phyloP scores from a whole-genome alignment of 2,329 filamentous ascomycete species.

The Ramularia endophylla region DNA sequence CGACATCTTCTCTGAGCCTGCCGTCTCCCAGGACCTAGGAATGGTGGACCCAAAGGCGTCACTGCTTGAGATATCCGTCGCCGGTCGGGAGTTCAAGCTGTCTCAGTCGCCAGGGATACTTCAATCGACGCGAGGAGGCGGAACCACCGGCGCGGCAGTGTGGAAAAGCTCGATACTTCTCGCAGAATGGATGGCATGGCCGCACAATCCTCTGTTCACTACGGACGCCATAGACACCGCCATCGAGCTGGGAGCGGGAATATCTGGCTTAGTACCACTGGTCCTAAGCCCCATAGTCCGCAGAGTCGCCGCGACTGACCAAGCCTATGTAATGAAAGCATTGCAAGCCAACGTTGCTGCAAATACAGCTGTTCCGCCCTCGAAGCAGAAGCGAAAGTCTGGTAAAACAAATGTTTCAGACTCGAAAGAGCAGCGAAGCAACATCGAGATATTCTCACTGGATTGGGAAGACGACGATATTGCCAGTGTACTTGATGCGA shows the following conservation, averaged over 20 bases:
- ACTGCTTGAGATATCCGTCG: conserved; percentile 50
- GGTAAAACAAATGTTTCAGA: neutral
- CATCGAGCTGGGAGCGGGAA: conserved; percentile 83
- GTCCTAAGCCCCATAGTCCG: conserved; percentile 56
- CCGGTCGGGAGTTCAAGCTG: conserved; percentile 65
- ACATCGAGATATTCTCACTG: conserved; percentile 38
- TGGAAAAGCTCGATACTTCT: conserved; percentile 88
- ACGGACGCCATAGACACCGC: conserved; percentile 52
- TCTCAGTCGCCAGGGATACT: conserved; percentile 79
- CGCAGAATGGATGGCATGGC: conserved; percentile 68
- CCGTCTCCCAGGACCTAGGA: conserved; percentile 72
- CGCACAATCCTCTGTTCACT: conserved; percentile 58
- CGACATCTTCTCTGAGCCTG: conserved; percentile 70
- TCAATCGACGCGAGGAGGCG: conserved; percentile 65
- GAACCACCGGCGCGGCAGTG: conserved; percentile 72
- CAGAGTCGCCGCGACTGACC: conserved; percentile 77
- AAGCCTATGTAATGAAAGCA: conserved; percentile 72
- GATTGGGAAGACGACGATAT: conserved; percentile 72
- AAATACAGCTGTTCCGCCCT: conserved; percentile 39
- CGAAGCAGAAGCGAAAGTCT: conserved; percentile 2
- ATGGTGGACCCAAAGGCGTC: conserved; percentile 70
- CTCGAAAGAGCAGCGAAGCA: conserved; percentile 1
- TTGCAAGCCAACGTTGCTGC: conserved; percentile 69
- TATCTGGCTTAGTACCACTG: conserved; percentile 73
- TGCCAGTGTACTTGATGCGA: conserved; percentile 42